Conservation (phyloP, 73 alveolate genomes). For the Paramecium pentaurelia region DNA sequence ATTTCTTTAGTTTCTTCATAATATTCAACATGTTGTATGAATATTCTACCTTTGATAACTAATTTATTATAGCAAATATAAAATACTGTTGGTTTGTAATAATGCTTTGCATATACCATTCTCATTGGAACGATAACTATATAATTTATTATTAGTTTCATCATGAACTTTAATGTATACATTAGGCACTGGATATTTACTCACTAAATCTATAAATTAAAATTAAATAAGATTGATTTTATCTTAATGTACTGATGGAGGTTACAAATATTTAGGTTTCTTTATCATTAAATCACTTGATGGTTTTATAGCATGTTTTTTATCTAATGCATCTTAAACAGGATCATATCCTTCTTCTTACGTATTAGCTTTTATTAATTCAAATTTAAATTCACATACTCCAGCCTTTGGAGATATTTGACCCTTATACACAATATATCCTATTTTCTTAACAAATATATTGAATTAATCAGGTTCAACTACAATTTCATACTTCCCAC, state of each 20-base stretch:
- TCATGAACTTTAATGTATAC: conserved; percentile 19
- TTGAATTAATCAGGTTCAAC: conserved; percentile 24
- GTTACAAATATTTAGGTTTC: conserved; percentile 15
- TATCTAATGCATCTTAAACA: conserved; percentile 28
- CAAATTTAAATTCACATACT: not conserved
- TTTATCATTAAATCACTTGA: not conserved
- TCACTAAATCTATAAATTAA: conserved; percentile 19
- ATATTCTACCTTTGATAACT: conserved; percentile 12
- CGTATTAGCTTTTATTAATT: not conserved
- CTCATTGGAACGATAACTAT: conserved; percentile 32
- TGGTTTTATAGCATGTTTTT: not conserved
- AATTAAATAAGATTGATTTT: conserved; percentile 17
- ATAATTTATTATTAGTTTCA: conserved; percentile 6
- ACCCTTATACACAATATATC: not conserved
- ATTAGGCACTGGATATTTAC: not conserved
- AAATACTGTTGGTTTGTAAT: not conserved
- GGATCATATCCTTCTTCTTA: conserved; percentile 41
- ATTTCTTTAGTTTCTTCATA: not conserved
- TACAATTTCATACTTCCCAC: conserved; percentile 36
- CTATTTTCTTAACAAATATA: not conserved
- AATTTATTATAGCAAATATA: not conserved
- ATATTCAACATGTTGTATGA: not conserved
- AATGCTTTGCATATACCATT: conserved; percentile 28
- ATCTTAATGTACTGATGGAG: not conserved
- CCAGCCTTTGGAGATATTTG: not conserved